Base-by-base conservation (phyloP, 2,329 filamentous ascomycete genomes). In the Teratosphaeria destructans region DNA sequence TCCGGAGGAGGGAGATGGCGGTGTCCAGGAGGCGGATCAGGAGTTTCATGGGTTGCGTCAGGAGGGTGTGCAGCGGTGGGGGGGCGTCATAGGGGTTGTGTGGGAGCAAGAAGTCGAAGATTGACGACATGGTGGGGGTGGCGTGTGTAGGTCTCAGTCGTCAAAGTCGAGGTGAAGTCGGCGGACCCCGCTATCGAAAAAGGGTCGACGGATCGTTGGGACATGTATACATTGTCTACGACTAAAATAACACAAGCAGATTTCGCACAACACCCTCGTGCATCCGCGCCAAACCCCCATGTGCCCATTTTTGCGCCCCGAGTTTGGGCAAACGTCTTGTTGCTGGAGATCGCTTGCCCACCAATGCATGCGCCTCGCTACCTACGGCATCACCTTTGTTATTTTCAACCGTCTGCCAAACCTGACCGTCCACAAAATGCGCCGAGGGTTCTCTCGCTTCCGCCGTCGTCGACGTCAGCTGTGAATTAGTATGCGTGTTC, bases 1-100 rank as follows among this genome's bases (percentile, higher is more conserved):
- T 86, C 32, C 89, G 87, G 3, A 95, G 80, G 66, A 79, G 77
- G 39, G 87, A 81, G 59, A 93, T 75, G 55, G 87, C 57, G 56
- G 67, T 62, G 63, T 76, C 64, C 57, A 72, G 3, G 66, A 76
- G 63, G 64, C 74, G 53, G 79, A 67, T 19, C 70, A 78, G 61
- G 67, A 78, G 70, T 69, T 75, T 72, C 64, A 68, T 55, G 70
- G 75, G 72, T 57, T 70, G 61, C 27, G 60, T 62, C 2, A 70
- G 63, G 57, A 70, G 60, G 62, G 62, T 73, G 66, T 74, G 68
- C 59, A 65, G 55, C n/a, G 63, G 55, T 37, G 62, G 60, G 35
- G 66, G 61, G 5, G 65, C 58, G 55, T 64, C 62, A 56, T 63
- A 67, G 54, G 58, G 57, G 35, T 27, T 43, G 14, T 26, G 7